Base-by-base conservation (phyloP, 129 eudicot genomes). In the Smallanthus sonchifolius region DNA sequence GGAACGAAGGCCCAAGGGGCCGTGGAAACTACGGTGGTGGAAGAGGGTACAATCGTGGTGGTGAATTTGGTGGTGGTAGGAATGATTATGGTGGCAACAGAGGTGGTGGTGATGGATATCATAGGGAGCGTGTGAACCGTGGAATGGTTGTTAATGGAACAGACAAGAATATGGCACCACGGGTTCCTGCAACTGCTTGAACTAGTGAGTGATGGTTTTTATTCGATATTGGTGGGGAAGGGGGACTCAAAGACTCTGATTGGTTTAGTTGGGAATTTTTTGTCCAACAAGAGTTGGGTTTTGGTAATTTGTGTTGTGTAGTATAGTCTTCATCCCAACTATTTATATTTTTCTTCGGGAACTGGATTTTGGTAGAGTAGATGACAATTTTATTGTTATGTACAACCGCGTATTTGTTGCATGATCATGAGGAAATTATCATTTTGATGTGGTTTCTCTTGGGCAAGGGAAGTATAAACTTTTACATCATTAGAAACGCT, bases 101-200 rank as follows among this genome's bases (percentile, higher is more conserved):
- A 79, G 79, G 92, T 24, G 83, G 87, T 1, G 80, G 78, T 40
- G 75, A 86, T 60, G 92, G 90, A 13, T 86, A 82, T 83, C 97
- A 81, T 77, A 77, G 86, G 70, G 73, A 81, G 32, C 96, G 93
- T 32, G 34, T 80, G 80, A 84, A 69, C 45, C 84, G 93, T 2
- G 92, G 95, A 4, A 49, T 91, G 86, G 75, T 77, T 51, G 85
- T 75, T 51, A 64, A 84, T 38, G 93, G 88, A 61, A 65, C 82
- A n/a, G 81, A 92, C 42, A 89, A 91, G 75, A 84, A 77, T 65
- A 76, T 82, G 84, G 79, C 98, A n/a, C 90, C 89, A 51, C 75
- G 86, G 51, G 95, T 87, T 62, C 71, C 95, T 39, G 96, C 92
- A 10, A 65, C 96, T n/a, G 95, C 92, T 74, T 89, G 83, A 88